A percentile compares a stretch with the other conserved stretches of the same genome.
These are phyloP conservation scores for Saccharomycopsis olivae DNA, from an alignment of 805 yeast species.

Conservation along the genomic window DNA sequence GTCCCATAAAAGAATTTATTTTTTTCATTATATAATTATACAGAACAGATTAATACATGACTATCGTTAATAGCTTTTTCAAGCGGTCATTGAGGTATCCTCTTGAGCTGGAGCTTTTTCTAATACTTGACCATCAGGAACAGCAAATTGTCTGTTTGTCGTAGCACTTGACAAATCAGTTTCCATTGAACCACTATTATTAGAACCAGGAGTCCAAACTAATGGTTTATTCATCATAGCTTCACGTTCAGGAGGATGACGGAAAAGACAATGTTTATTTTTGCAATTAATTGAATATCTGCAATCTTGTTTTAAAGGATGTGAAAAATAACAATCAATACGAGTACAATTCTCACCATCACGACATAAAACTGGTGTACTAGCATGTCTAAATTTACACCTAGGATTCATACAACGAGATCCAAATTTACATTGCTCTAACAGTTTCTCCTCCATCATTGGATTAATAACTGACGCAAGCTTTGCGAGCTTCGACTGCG, in stretches of 20 bases:
- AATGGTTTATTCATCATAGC: constrained; percentile 23
- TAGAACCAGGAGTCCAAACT: constrained; percentile 27
- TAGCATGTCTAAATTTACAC: constrained; percentile 82
- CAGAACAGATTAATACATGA: no score
- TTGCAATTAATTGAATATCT: constrained; percentile 70
- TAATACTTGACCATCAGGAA: constrained; percentile 61
- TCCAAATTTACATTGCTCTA: constrained; percentile 81
- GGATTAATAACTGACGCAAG: constrained; percentile 20
- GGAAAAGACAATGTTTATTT: constrained; percentile 59
- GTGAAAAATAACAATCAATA: constrained; percentile 72
- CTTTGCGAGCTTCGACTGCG: constrained; percentile 14
- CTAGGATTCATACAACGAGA: constrained; percentile 61
- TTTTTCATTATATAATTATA: no score
- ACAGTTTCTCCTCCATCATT: constrained; percentile 35
- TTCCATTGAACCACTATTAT: constrained; percentile 21
- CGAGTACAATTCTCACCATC: constrained; percentile 72
- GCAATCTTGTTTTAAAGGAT: constrained; percentile 72
- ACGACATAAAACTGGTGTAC: constrained; percentile 63
- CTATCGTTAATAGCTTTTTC: no score
- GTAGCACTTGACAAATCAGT: constrained; percentile 26
- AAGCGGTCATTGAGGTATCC: constrained; percentile 17
- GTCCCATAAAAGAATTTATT: no score
- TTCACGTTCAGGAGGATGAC: constrained; percentile 74
- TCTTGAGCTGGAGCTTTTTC: constrained; percentile 51
- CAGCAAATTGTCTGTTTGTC: constrained; percentile 62